These are phyloP conservation scores for Cordyceps javanica DNA, from an alignment of 2,329 filamentous ascomycete genomes.

Conservation along the genomic window DNA sequence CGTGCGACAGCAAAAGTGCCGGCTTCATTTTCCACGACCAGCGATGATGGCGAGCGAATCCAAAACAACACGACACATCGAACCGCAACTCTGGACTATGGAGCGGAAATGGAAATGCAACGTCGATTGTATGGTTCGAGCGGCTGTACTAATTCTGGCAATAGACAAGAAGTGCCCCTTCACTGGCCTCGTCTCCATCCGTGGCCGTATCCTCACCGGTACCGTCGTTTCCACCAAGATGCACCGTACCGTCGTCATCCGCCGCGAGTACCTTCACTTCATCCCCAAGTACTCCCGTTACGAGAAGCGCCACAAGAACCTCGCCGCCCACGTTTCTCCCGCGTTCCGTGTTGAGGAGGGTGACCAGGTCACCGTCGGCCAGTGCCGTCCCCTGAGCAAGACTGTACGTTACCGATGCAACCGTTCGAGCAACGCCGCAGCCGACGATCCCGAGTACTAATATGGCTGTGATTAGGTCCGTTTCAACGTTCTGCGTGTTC, in stretches of 20 bases:
- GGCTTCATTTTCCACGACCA: slow-evolving; percentile 9
- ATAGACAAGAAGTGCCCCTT: slow-evolving; percentile 99
- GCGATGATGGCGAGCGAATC: neutral
- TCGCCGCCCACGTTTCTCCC: slow-evolving; percentile 96
- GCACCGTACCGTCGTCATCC: slow-evolving; percentile 99
- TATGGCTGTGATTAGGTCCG: slow-evolving; percentile 60
- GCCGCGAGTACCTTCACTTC: slow-evolving; percentile 99
- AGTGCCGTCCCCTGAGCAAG: slow-evolving; percentile 99
- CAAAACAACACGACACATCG: neutral
- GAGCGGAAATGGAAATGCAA: neutral
- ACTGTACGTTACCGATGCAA: slow-evolving; percentile 63
- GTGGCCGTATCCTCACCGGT: slow-evolving; percentile 98
- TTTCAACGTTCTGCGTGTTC: slow-evolving; percentile 99
- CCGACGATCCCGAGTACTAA: slow-evolving; percentile 18
- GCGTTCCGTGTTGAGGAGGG: slow-evolving; percentile 99
- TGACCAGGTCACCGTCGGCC: slow-evolving; percentile 98
- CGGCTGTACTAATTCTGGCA: neutral
- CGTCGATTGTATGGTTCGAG: neutral
- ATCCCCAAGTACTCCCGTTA: slow-evolving; percentile 99
- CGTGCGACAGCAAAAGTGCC: slow-evolving; percentile 36
- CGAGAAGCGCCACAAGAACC: slow-evolving; percentile 99
- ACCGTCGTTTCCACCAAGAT: slow-evolving; percentile 99
- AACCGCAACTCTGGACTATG: slow-evolving; percentile 4
- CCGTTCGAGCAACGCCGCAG: neutral
- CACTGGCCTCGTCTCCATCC: slow-evolving; percentile 98